These are phyloP conservation scores for Fusarium chlamydosporum DNA, from an alignment of 2,329 filamentous ascomycete species.

Conservation along the genomic window DNA sequence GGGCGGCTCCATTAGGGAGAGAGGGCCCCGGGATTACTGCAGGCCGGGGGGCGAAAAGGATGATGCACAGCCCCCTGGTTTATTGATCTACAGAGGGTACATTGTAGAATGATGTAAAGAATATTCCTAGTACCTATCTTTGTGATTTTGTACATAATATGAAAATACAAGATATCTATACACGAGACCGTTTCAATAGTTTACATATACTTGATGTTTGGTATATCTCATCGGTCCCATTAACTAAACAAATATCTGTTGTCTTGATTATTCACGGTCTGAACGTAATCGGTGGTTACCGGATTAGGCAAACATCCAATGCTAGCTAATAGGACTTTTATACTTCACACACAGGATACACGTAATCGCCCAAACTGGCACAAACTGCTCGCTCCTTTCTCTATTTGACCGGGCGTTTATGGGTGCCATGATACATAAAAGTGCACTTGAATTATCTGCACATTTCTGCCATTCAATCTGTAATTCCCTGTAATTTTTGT, in stretches of 20 bases:
- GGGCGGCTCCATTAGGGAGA: constrained; percentile 17
- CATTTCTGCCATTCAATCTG: background rate
- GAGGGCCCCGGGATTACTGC: too few species aligned
- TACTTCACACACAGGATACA: constrained; percentile 11
- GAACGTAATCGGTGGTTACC: constrained; percentile 13
- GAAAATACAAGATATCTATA: too few species aligned
- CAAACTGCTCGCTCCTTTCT: background rate
- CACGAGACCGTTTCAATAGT: too few species aligned
- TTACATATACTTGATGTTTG: too few species aligned
- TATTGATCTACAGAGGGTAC: constrained; percentile 21
- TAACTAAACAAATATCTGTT: background rate
- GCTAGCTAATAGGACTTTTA: constrained; percentile 1
- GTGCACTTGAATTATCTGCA: background rate
- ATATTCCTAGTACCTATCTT: too few species aligned
- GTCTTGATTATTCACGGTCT: background rate
- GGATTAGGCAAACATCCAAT: constrained; percentile 17
- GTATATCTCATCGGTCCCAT: too few species aligned
- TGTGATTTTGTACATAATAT: too few species aligned
- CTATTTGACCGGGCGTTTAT: background rate
- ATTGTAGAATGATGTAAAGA: background rate
- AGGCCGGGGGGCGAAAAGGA: constrained; percentile 3
- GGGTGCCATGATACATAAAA: background rate
- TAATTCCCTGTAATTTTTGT: background rate
- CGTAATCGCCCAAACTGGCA: constrained; percentile 21
- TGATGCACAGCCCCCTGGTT: constrained; percentile 27